Evolutionary conservation across 2,329 filamentous ascomycete species (phyloP), one percentile per base, ranked within the genome.

Genomic region (Neonectria hederae): DNA sequence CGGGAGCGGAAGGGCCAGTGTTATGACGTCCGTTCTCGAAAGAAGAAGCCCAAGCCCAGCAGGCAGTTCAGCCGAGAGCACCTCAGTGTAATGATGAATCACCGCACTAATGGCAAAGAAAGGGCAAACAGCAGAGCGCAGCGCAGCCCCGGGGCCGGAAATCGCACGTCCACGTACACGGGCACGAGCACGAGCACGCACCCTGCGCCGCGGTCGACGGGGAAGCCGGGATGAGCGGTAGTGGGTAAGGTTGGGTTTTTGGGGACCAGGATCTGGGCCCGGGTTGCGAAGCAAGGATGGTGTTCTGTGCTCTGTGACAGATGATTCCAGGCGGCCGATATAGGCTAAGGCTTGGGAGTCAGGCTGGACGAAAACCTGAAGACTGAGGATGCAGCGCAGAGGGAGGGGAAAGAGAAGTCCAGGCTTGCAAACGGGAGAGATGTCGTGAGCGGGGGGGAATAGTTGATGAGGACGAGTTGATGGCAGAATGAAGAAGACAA

Each of bases 151-250:
- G 26, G 51, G 30, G 54, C 62, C 55, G 64, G 65, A 72, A 69
- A 72, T 72, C 65, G 63, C 68, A 72, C 59, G 63, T 69, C 63
- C 68, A 54, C 68, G 60, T 35, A 14, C 32, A 14, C 32, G 13
- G 62, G 63, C 66, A 56, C 69, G 60, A 62, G 54, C 63, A 56
- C 60, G 67, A 62, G 54, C 63, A 56, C 60, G 67, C 59, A 63
- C 70, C 70, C 65, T 72, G 70, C 68, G 54, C 57, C 28, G 24
- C 28, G 28, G 67, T 70, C 56, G 59, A 72, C 68, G 70, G 70
- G 70, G 70, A 72, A 72, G 65, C 70, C 70, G 60, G 60, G 60
- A 63, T 63, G 54, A 63, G 42, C 32, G 43, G 43, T 45, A 54
- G 60, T 54, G 60, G 60, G 70, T 65, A 57, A 49, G 57, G 21